Evolutionary conservation across 1,284 basidiomycete species (phyloP), one percentile per base, ranked within the genome.

Genomic region (Leccinum colubrinum): DNA sequence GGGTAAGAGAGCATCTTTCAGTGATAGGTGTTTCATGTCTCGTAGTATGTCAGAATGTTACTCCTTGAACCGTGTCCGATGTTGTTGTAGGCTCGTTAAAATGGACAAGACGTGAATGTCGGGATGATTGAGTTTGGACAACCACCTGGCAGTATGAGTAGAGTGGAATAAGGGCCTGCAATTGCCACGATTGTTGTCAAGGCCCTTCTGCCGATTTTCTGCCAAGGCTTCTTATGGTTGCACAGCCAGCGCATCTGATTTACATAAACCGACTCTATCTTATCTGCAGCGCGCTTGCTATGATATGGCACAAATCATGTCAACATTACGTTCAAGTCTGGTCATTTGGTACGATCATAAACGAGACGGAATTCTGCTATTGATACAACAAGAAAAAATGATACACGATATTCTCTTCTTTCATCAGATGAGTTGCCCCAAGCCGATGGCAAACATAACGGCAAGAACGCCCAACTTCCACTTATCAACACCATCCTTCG

Each of bases 1-100:
- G 0, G 88, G 84, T 9, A 95, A 81, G 52, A 95, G 69, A 5
- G 76, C 70, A 59, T 82, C 80, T 61, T 76, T 76, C 53, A 81
- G 64, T 6, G 79, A 78, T 25, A 80, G 60, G 59, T 77, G 70
- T 46, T 74, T 76, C 67, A 70, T 74, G 35, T 56, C 50, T 50
- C 6, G 25, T 53, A 15, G 27, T 9, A 35, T 37, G 56, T 50
- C 25, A 27, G 30, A 25, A 15, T 30, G 35, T 54, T 37, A 50
- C 55, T 17, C n/a, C 12, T 39, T 17, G 58, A 51, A 58, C 25
- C 41, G 39, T 22, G 12, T 25, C 20, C 48, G 48, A 51, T 22
- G 14, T 7, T 20, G 48, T 51, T 51, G 22, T 25, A 25, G 6
- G 20, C 25, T 12, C n/a, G 48, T 52, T 27, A 14, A 52, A 52